Evolutionary conservation across 495 filamentous ascomycete species (phyloP).

Genomic region (Penicillium tannophilum): DNA sequence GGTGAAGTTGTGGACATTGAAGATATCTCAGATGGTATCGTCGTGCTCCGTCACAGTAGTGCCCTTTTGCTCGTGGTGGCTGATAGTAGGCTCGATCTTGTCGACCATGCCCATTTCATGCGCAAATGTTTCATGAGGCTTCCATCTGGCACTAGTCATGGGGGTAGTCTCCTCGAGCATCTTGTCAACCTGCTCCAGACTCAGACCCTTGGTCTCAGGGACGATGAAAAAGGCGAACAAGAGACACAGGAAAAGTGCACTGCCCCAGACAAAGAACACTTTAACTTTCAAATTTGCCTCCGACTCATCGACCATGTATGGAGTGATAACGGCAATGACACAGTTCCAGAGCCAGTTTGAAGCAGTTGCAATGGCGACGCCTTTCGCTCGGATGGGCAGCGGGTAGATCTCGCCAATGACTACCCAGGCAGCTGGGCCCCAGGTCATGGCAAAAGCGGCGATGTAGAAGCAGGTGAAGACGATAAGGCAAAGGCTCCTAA

Average conservation of each 20-base stretch:
- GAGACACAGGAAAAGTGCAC: conserved; percentile 62
- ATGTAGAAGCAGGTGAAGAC: conserved; percentile 84
- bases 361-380: conserved; percentile 74
- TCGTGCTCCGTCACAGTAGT: conserved; percentile 2
- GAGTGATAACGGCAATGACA: conserved; percentile 68
- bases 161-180: conserved; percentile 82
- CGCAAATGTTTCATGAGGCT: conserved; percentile 69
- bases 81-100: conserved; percentile 25
- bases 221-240: conserved; percentile 74
- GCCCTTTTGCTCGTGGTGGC: conserved; percentile 10
- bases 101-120: conserved; percentile 58
- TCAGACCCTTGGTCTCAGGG: conserved; percentile 79
- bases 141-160: conserved; percentile 70
- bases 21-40: not conserved
- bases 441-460: conserved; percentile 79
- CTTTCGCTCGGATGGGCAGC: conserved; percentile 73
- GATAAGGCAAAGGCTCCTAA: conserved; percentile 45
- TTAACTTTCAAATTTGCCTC: conserved; percentile 68
- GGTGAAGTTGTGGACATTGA: not conserved
- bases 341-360: conserved; percentile 85
- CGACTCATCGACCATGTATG: conserved; percentile 67
- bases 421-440: conserved; percentile 81
- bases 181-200: conserved; percentile 82
- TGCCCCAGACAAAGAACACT: conserved; percentile 81
- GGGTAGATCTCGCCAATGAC: conserved; percentile 83